Evolutionary conservation across 1,139 yeast genomes (phyloP), one percentile per base, ranked within the genome.

Genomic region (Wickerhamomyces sp.): DNA sequence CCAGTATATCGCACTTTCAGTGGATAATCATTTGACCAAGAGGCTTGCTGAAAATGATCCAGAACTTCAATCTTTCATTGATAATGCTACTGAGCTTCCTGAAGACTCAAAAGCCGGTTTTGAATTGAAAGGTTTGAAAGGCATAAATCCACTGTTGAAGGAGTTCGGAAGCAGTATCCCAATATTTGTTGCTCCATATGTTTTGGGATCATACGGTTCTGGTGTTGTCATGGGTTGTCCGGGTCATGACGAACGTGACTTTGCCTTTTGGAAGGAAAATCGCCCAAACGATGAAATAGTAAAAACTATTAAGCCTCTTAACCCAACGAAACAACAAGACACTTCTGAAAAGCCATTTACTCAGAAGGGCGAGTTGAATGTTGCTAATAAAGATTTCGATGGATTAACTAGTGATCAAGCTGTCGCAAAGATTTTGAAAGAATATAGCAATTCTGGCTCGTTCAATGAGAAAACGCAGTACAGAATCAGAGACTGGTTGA

Each of bases 201-300:
- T 93, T 1, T 64, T 91, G 35, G 81, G 86, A 6, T 70, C 76
- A 6, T 91, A 91, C 60, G 98, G 97, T 0, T 78, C 78, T 51
- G 96, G 96, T 39, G 95, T 96, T 1, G 98, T 93, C 0, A 91
- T 93, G 98, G 99, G 99, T 1, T 88, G 95, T 58, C 99, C 99
- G 2, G 96, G 85, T 0, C 98, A 91, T 63, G 98, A 93, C 61
- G 70, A 71, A 39, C 74, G 98, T 50, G 99, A 93, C 61, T 78
- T 62, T 56, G 87, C 72, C 4, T 91, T 93, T 60, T 91, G 97
- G 96, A 60, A 63, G 7, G 59, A 68, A 40, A 88, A 86, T 59
- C 73, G 72, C 57, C 84, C 86, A 0, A 56, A 58, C 0, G 53
- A 63, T 1, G 67, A 71, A 0, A 64, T 78, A 0, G 54, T 73